phyloP scores from a whole-genome alignment of 1,284 basidiomycete species.

The Rhodotorula sp. region DNA sequence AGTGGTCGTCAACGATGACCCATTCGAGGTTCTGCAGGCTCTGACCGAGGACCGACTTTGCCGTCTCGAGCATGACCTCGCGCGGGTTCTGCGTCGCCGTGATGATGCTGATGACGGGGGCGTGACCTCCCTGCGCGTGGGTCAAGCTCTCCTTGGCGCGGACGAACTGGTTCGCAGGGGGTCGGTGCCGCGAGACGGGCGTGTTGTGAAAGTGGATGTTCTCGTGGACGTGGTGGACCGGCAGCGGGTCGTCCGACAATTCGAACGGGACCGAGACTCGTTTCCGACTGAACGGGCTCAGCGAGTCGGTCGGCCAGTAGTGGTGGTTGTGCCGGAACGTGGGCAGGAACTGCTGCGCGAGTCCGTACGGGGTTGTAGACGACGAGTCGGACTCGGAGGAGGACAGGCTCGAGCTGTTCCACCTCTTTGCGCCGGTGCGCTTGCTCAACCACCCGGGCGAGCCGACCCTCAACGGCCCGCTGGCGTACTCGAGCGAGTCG shows the following conservation, averaged over 20 bases:
- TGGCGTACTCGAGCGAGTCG: background rate
- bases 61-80: conserved; percentile 31
- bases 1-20: conserved; percentile 39
- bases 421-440: no score
- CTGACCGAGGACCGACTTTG: conserved; percentile 30
- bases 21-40: conserved; percentile 36
- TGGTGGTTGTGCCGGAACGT: background rate
- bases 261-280: conserved; percentile 8
- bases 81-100: conserved; percentile 39
- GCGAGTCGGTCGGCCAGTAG: conserved; percentile 1
- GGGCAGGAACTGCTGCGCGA: background rate
- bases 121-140: conserved; percentile 1
- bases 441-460: no score
- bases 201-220: conserved; percentile 35
- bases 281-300: background rate
- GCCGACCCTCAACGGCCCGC: background rate
- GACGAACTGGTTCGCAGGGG: conserved; percentile 32
- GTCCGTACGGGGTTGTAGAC: no score
- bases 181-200: conserved; percentile 33
- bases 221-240: conserved; percentile 30
- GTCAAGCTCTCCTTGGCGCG: conserved; percentile 14
- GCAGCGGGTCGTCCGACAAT: conserved; percentile 27
- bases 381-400: background rate
- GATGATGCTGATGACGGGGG: conserved; percentile 35
- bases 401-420: background rate